Percentiles rank a stretch among this genome's conserved stretches.
phyloP scores from a whole-genome alignment of 2,329 filamentous ascomycete genomes.

The Xylogone sp. region DNA sequence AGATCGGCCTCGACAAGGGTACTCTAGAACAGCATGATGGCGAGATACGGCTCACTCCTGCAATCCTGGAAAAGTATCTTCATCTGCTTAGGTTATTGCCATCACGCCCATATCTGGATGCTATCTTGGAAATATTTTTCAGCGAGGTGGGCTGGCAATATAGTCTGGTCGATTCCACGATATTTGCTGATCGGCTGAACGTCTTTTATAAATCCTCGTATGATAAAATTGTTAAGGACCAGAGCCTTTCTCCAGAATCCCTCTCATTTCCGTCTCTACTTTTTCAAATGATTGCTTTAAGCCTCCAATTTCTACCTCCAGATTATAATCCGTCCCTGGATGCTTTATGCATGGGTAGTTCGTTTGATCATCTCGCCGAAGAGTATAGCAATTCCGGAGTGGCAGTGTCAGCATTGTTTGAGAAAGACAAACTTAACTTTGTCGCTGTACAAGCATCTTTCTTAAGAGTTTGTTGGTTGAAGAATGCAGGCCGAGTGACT shows the following conservation, averaged over 20 bases:
- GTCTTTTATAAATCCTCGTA: constrained; percentile 3
- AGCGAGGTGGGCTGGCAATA: constrained; percentile 7
- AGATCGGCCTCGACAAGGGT: background rate
- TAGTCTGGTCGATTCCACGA: constrained; percentile 5
- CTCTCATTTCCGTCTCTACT: constrained; percentile 11
- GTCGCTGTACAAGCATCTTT: constrained; percentile 11
- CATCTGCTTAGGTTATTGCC: constrained; percentile 1
- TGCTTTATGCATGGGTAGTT: constrained; percentile 2
- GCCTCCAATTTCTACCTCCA: constrained; percentile 7
- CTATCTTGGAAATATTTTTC: constrained; percentile 5
- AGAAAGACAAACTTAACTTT: constrained; percentile 6
- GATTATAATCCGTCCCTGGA: background rate
- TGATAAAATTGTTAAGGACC: background rate
- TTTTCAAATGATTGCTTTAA: constrained; percentile 12
- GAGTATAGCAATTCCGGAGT: constrained; percentile 9
- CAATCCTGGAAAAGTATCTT: background rate
- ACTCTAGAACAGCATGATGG: background rate
- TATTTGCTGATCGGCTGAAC: constrained; percentile 4
- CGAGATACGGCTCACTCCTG: background rate
- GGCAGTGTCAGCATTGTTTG: constrained; percentile 9
- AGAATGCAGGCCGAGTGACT: constrained; percentile 10
- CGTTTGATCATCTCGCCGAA: constrained; percentile 5
- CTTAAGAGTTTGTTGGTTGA: constrained; percentile 9
- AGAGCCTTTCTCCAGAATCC: background rate
- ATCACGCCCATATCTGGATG: constrained; percentile 1